Conservation (phyloP, 2,329 filamentous ascomycete species). For the Claviceps africana region DNA sequence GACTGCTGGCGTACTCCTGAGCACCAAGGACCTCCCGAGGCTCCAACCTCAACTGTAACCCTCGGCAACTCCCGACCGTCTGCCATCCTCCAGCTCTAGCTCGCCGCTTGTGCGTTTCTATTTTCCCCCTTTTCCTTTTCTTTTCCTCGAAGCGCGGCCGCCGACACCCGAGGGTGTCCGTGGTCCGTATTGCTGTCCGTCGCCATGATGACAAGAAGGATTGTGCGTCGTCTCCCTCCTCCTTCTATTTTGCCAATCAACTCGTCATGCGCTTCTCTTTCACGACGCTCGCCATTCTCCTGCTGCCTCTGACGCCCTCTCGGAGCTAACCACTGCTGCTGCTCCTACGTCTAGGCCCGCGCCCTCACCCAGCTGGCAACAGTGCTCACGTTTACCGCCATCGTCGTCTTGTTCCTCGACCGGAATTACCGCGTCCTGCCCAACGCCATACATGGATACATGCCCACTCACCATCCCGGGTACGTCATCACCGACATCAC, state of each 20-base stretch:
- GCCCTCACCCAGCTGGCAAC: slow-evolving; percentile 64
- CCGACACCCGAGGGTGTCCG: not conserved
- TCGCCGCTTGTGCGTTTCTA: not conserved
- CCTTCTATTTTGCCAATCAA: no score
- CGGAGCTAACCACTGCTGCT: not conserved
- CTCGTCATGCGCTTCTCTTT: no score
- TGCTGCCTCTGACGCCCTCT: no score
- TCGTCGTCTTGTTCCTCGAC: slow-evolving; percentile 72
- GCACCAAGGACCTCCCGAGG: not conserved
- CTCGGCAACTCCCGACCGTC: not conserved
- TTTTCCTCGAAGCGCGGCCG: not conserved
- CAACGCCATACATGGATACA: slow-evolving; percentile 69
- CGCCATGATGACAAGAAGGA: slow-evolving; percentile 22
- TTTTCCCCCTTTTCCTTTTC: no score
- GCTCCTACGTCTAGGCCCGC: slow-evolving; percentile 33
- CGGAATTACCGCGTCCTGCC: slow-evolving; percentile 79
- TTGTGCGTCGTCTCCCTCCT: slow-evolving; percentile 14
- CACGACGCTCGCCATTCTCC: no score
- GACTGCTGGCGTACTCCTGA: not conserved
- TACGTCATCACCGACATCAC: slow-evolving; percentile 77
- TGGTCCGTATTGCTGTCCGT: not conserved
- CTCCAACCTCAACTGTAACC: no score
- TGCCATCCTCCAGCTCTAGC: not conserved
- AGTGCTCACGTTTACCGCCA: slow-evolving; percentile 49
- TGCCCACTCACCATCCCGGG: slow-evolving; percentile 74